phyloP scores from a whole-genome alignment of 2,329 filamentous ascomycete species.

The Plenodomus lindquistii region DNA sequence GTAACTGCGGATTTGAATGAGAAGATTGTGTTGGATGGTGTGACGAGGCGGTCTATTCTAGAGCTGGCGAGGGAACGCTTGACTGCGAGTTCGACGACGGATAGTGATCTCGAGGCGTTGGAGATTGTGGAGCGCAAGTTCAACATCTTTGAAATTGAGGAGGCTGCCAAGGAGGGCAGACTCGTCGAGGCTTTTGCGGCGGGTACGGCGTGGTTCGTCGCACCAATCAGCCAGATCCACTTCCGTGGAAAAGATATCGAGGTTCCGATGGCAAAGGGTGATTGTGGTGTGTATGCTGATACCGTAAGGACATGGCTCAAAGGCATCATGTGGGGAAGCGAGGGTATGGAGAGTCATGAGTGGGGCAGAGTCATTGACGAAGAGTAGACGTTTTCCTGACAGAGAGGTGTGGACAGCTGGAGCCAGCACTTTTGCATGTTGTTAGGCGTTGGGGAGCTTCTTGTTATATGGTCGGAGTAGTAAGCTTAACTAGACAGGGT shows the following conservation, averaged over 20 bases:
- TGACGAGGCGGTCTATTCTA: constrained; percentile 81
- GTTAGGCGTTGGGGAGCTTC: too few species aligned
- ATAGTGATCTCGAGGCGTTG: constrained; percentile 46
- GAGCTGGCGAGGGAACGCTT: constrained; percentile 71
- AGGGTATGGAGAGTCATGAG: constrained; percentile 48
- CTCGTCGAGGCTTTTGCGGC: constrained; percentile 83
- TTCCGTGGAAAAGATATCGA: constrained; percentile 51
- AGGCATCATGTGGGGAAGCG: constrained; percentile 55
- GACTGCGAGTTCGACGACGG: constrained; percentile 29
- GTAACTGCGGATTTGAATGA: constrained; percentile 83
- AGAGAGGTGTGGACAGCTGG: neutral
- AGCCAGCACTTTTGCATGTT: neutral
- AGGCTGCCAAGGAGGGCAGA: constrained; percentile 74
- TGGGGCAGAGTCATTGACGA: constrained; percentile 54
- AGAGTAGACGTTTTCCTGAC: constrained; percentile 22
- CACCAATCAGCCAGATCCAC: constrained; percentile 51
- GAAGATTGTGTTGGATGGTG: constrained; percentile 82
- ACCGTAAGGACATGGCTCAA: constrained; percentile 52
- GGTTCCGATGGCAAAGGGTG: constrained; percentile 47
- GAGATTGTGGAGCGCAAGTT: constrained; percentile 83
- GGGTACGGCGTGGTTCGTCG: constrained; percentile 71
- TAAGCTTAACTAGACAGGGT: too few species aligned
- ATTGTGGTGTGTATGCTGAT: constrained; percentile 48
- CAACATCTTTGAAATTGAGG: constrained; percentile 75
- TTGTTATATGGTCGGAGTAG: too few species aligned